Conservation (phyloP, 75 land plant genomes). For the Selaginella moellendorffii region DNA sequence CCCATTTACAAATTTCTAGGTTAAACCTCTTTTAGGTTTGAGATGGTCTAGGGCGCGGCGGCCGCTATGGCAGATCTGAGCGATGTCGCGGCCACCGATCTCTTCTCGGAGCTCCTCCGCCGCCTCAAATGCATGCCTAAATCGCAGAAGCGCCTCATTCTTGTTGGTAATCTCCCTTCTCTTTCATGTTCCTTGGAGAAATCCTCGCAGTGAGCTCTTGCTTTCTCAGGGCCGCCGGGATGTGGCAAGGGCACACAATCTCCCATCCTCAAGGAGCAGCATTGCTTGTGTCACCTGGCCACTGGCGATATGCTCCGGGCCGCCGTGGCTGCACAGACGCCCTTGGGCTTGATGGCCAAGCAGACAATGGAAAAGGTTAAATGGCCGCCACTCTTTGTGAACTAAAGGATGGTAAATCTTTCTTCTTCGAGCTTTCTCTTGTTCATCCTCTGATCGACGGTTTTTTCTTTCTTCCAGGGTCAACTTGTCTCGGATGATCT, state of each 20-base stretch:
- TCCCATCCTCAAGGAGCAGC: constrained; percentile 82
- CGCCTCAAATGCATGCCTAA: constrained; percentile 67
- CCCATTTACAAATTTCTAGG: too few species aligned
- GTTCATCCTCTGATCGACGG: neutral
- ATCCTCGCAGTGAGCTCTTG: too few species aligned
- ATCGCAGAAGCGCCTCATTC: constrained; percentile 78
- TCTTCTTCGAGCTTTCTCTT: constrained; percentile 3
- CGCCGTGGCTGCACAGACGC: constrained; percentile 86
- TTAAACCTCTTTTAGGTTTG: too few species aligned
- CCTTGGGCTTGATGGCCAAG: constrained; percentile 81
- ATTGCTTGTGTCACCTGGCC: constrained; percentile 87
- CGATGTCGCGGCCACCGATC: constrained; percentile 49
- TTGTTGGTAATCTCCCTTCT: constrained; percentile 37
- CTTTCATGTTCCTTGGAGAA: too few species aligned
- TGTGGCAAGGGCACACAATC: constrained; percentile 96
- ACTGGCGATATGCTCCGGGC: constrained; percentile 96
- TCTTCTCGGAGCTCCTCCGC: constrained; percentile 70
- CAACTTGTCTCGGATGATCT: constrained; percentile 90
- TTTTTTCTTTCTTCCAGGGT: constrained; percentile 33
- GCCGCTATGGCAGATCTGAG: constrained; percentile 32
- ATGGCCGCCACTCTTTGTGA: neutral
- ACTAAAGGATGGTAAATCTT: constrained; percentile 23
- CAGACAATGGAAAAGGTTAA: constrained; percentile 65
- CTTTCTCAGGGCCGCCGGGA: constrained; percentile 98
- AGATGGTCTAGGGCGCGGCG: too few species aligned